These are phyloP conservation scores for Agrocybe chaxingu DNA, from an alignment of 768 basidiomycete genomes.

Conservation along the genomic window DNA sequence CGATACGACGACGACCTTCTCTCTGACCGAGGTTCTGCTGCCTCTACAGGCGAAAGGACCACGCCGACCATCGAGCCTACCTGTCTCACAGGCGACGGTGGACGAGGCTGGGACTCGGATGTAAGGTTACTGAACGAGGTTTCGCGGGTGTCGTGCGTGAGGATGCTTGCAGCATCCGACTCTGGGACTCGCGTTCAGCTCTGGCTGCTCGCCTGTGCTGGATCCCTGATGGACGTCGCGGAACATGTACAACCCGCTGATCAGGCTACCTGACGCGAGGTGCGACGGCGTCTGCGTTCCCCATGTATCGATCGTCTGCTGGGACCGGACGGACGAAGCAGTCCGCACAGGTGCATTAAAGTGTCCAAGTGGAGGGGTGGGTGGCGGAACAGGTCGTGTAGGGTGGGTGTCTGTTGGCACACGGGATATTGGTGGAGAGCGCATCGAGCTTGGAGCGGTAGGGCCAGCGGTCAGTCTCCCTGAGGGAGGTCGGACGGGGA, in stretches of 20 bases:
- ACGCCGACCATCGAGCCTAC: slow-evolving; percentile 23
- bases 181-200: slow-evolving; percentile 2
- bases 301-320: slow-evolving; percentile 11
- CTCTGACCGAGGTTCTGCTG: background rate
- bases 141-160: slow-evolving; percentile 8
- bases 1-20: slow-evolving; percentile 2
- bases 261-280: slow-evolving; percentile 14
- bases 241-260: slow-evolving; percentile 11
- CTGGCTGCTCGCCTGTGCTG: slow-evolving; percentile 1
- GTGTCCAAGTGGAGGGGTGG: slow-evolving; percentile 1
- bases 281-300: slow-evolving; percentile 14
- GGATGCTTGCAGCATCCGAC: slow-evolving; percentile 11
- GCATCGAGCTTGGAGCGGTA: background rate
- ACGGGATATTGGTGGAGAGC: background rate
- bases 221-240: slow-evolving; percentile 1
- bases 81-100: slow-evolving; percentile 16
- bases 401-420: too few species aligned
- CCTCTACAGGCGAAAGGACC: slow-evolving; percentile 9
- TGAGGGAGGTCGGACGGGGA: background rate
- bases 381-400: background rate
- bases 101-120: slow-evolving; percentile 1
- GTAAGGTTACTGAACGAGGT: slow-evolving; percentile 11
- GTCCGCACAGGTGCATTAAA: background rate
- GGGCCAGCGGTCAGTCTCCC: background rate
- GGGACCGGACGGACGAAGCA: slow-evolving; percentile 6